Evolutionary conservation across 2,329 filamentous ascomycete genomes (phyloP).

Genomic region (Laburnicola sp.): DNA sequence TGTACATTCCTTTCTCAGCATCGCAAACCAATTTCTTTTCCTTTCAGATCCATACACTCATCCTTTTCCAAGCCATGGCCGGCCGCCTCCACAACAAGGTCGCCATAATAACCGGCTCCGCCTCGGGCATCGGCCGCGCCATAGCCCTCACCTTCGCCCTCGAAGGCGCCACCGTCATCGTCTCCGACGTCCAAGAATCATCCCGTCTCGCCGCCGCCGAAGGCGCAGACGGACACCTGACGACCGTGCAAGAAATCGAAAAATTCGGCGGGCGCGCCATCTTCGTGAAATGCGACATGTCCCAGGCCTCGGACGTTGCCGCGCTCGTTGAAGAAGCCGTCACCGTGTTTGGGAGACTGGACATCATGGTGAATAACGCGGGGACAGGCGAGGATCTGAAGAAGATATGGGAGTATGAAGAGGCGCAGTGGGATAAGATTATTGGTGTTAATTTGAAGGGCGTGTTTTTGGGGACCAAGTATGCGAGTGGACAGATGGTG

Average conservation of each 20-base stretch:
- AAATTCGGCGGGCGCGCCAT: constrained; percentile 25
- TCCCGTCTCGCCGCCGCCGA: no score
- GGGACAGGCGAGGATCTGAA: constrained; percentile 41
- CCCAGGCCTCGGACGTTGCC: constrained; percentile 29
- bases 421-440: no score
- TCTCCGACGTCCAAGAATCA: constrained; percentile 13
- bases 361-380: constrained; percentile 46
- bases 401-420: no score
- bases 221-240: no score
- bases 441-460: constrained; percentile 46
- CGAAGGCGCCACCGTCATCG: constrained; percentile 14
- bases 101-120: constrained; percentile 36
- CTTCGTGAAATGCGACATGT: constrained; percentile 40
- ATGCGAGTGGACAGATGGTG: constrained; percentile 43
- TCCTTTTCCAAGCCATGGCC: constrained; percentile 18
- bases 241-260: no score
- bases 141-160: constrained; percentile 19
- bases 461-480: constrained; percentile 47
- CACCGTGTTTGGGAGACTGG: constrained; percentile 35
- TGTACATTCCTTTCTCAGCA: no score
- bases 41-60: not conserved
- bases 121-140: constrained; percentile 32
- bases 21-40: not conserved
- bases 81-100: constrained; percentile 28
- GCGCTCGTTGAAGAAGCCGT: constrained; percentile 30